phyloP scores from a whole-genome alignment of 208 protist genomes.

The Trypanosoma boissoni region DNA sequence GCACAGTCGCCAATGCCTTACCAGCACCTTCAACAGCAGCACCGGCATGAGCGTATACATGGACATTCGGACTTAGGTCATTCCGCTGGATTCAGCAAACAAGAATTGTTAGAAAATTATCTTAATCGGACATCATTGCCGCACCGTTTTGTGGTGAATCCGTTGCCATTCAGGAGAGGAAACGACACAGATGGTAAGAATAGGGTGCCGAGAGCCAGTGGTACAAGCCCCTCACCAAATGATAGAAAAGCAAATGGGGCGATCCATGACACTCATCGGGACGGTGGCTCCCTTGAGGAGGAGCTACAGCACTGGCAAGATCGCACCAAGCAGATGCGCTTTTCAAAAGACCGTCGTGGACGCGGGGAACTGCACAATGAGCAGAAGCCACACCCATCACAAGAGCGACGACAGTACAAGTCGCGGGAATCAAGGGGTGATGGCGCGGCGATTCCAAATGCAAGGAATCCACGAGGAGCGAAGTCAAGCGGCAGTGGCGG shows the following conservation, averaged over 20 bases:
- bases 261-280: neutral
- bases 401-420: neutral
- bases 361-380: neutral
- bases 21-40: neutral
- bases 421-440: too few relatives aligned
- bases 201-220: neutral
- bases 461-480: neutral
- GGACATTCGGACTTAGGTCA: neutral
- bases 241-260: neutral
- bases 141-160: neutral
- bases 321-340: constrained; percentile 17
- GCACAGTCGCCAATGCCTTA: neutral
- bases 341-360: neutral
- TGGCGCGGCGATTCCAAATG: too few relatives aligned
- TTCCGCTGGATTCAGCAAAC: neutral
- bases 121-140: neutral
- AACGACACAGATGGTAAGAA: neutral
- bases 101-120: neutral
- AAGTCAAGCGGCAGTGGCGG: neutral
- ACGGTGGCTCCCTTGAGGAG: neutral
- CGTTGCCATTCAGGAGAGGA: neutral
- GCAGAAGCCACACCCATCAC: neutral
- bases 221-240: neutral
- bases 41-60: neutral
- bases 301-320: constrained; percentile 11